phyloP scores from a whole-genome alignment of 148 eudicot genomes.

The Diospyros lotus region DNA sequence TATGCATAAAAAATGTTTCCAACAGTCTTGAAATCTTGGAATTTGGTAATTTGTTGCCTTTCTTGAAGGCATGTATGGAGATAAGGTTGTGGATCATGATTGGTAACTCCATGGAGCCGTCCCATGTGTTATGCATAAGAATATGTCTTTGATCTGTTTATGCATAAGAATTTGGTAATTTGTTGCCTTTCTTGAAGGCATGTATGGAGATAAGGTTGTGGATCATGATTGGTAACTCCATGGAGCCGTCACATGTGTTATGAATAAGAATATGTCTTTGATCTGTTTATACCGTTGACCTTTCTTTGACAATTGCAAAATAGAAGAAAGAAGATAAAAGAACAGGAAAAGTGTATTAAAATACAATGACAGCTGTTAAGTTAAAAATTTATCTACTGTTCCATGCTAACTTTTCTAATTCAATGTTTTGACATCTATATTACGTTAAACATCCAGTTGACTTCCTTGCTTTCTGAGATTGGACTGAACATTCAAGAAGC shows the following conservation, averaged over 20 bases:
- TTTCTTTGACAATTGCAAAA: background rate
- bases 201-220: background rate
- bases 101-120: background rate
- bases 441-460: conserved; percentile 39
- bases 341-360: background rate
- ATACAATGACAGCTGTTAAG: background rate
- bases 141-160: background rate
- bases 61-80: background rate
- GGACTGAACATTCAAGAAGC: conserved; percentile 68
- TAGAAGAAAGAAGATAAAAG: background rate
- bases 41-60: background rate
- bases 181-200: background rate
- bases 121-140: background rate
- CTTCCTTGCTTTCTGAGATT: conserved; percentile 55
- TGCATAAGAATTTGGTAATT: background rate
- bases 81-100: background rate
- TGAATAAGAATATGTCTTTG: background rate
- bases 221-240: background rate
- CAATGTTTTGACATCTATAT: conserved; percentile 17
- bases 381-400: background rate
- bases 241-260: background rate
- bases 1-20: background rate
- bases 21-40: background rate
- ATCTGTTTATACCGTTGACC: background rate
- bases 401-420: conserved; percentile 10